Evolutionary conservation across 768 basidiomycete genomes (phyloP), one percentile per base, ranked within the genome.

Genomic region (Boletus reticuloceps): DNA sequence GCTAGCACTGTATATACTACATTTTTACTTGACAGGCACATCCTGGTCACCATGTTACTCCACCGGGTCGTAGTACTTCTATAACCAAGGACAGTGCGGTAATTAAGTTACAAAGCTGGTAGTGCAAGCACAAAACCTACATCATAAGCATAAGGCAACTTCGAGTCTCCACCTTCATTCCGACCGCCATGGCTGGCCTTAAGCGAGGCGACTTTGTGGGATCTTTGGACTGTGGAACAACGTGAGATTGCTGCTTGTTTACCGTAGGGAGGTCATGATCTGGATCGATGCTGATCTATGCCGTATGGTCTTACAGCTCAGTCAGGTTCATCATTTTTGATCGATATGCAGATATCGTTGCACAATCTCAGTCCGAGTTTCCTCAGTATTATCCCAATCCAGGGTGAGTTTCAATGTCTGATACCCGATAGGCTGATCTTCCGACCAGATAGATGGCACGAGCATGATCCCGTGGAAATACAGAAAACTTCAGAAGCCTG

Each of bases 321-420:
- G 89, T 91, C 20, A 85, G 94, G 47, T 96, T 95, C 72, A 93
- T 97, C 64, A 74, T 97, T 54, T 96, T 97, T 66, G 86, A 97
- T 77, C 77, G 86, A 64, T 74, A 89, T 64, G 94, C 95, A 25
- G 81, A 94, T 65, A 90, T 97, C 63, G 75, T 98, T 54, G 89
- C 89, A 4, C 85, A 93, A 70, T 85, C 91, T 66, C 96, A 98
- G 72, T 77, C 85, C 13, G 96, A 98, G 72, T 98, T 98, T 69
- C 85, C 91, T 44, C 95, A 98, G 67, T 93, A 95, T 71, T 93
- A 93, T 64, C 90, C 90, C 5, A 79, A 91, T 67, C 91, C 94
- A 4, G 91, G 92, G 86, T 88, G 54, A 61, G 79, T 61, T 36
- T 34, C 12, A 4, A 25, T 25, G n/a, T 40, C 51, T 45, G 19